Conservation (phyloP, 2,329 filamentous ascomycete species). For the Fusarium sp. region DNA sequence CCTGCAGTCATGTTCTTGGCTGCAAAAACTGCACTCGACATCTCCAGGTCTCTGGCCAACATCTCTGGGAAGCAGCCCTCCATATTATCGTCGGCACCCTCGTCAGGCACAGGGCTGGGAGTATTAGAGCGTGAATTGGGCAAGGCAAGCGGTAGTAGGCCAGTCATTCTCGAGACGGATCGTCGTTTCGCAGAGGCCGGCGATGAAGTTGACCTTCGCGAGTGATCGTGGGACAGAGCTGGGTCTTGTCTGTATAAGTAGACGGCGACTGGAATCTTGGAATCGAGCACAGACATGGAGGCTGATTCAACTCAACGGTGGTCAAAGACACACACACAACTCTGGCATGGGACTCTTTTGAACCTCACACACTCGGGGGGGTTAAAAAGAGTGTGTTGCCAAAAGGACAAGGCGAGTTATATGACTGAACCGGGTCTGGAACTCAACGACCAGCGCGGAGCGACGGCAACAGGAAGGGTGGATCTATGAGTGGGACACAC, state of each 20-base stretch:
- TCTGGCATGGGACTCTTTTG: conserved; percentile 15
- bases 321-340: conserved; percentile 33
- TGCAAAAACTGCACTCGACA: conserved; percentile 57
- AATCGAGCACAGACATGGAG: conserved; percentile 30
- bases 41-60: conserved; percentile 62
- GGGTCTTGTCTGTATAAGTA: conserved; percentile 41
- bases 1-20: conserved; percentile 63
- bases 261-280: conserved; percentile 37
- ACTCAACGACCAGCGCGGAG: conserved; percentile 31
- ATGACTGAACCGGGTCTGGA: conserved; percentile 30
- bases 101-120: conserved; percentile 32
- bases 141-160: conserved; percentile 50
- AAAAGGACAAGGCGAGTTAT: conserved; percentile 32
- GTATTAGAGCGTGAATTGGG: conserved; percentile 42
- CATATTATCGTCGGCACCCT: conserved; percentile 44
- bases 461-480: conserved; percentile 20
- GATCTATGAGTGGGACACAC: conserved; percentile 24
- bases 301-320: conserved; percentile 9
- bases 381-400: background rate
- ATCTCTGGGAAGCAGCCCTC: conserved; percentile 62
- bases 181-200: conserved; percentile 42
- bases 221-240: conserved; percentile 7
- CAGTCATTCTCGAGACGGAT: conserved; percentile 53
- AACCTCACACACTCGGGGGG: conserved; percentile 8
- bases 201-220: conserved; percentile 25